phyloP scores from a whole-genome alignment of 495 filamentous ascomycete species.

The Podospora appendiculata region DNA sequence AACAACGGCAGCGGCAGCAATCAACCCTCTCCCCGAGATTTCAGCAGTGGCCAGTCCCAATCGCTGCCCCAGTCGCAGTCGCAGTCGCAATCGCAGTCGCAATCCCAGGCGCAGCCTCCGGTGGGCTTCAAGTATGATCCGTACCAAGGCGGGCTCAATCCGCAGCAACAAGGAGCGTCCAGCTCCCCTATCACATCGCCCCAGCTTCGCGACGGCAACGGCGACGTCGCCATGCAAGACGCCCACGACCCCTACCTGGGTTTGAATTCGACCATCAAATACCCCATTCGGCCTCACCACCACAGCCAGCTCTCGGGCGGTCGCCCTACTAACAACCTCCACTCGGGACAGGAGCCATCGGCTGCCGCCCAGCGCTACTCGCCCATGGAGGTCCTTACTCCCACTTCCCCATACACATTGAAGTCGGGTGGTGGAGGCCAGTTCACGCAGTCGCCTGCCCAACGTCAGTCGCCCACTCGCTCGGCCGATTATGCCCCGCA shows the following conservation, averaged over 20 bases:
- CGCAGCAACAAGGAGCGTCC: slow-evolving; percentile 48
- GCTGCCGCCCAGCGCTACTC: slow-evolving; percentile 87
- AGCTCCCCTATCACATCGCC: slow-evolving; percentile 59
- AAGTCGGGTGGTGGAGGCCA: slow-evolving; percentile 33
- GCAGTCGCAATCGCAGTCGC: slow-evolving; percentile 40
- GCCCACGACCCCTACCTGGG: slow-evolving; percentile 61
- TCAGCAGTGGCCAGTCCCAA: slow-evolving; percentile 22
- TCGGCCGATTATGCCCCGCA: slow-evolving; percentile 38
- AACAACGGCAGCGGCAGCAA: slow-evolving; percentile 38
- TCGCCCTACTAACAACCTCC: slow-evolving; percentile 37
- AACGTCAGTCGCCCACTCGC: slow-evolving; percentile 12
- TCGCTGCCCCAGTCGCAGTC: slow-evolving; percentile 35
- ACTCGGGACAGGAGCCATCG: slow-evolving; percentile 65
- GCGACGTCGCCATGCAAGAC: slow-evolving; percentile 88
- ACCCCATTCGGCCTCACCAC: slow-evolving; percentile 64
- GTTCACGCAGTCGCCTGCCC: slow-evolving; percentile 43
- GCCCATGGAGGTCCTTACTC: slow-evolving; percentile 76
- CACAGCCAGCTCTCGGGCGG: slow-evolving; percentile 46
- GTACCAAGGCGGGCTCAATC: slow-evolving; percentile 53
- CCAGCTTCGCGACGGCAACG: slow-evolving; percentile 65
- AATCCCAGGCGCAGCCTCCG: slow-evolving; percentile 51
- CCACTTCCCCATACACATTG: slow-evolving; percentile 42
- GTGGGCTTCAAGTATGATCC: slow-evolving; percentile 67
- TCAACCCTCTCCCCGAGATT: slow-evolving; percentile 40
- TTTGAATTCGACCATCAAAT: slow-evolving; percentile 42